These are phyloP conservation scores for Bryum argenteum DNA, from an alignment of 225 moss, liverwort and hornwort species.

Conservation along the genomic window DNA sequence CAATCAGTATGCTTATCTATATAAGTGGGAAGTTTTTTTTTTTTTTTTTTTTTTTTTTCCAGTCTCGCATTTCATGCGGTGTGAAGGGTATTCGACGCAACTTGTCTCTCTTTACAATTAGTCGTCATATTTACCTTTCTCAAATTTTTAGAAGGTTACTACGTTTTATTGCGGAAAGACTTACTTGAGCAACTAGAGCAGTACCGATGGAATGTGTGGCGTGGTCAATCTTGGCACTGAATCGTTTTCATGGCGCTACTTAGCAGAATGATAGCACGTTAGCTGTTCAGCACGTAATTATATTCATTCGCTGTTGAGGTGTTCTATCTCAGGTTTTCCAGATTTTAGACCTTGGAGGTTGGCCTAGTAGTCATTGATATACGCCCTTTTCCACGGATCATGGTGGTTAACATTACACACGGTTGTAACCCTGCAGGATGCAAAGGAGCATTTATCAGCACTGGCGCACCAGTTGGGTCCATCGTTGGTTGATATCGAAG, in stretches of 20 bases:
- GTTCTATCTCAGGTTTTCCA: background rate
- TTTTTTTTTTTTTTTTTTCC: background rate
- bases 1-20: background rate
- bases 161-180: background rate
- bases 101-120: background rate
- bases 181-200: background rate
- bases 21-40: background rate
- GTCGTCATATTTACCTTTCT: background rate
- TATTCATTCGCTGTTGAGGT: constrained; percentile 7
- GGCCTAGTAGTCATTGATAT: background rate
- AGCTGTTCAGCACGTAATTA: background rate
- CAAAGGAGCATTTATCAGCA: constrained; percentile 95
- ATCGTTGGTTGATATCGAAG: constrained; percentile 93
- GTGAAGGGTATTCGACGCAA: background rate
- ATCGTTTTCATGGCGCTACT: background rate
- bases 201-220: background rate
- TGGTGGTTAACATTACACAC: constrained; percentile 9
- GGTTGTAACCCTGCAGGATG: constrained; percentile 64
- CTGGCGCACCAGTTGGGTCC: constrained; percentile 91
- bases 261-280: background rate
- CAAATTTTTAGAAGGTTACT: background rate
- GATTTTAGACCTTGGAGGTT: background rate
- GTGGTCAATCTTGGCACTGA: background rate
- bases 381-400: background rate
- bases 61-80: constrained; percentile 2